These are phyloP conservation scores for Lanmaoa rubissima DNA, from an alignment of 768 basidiomycete genomes.

Conservation along the genomic window DNA sequence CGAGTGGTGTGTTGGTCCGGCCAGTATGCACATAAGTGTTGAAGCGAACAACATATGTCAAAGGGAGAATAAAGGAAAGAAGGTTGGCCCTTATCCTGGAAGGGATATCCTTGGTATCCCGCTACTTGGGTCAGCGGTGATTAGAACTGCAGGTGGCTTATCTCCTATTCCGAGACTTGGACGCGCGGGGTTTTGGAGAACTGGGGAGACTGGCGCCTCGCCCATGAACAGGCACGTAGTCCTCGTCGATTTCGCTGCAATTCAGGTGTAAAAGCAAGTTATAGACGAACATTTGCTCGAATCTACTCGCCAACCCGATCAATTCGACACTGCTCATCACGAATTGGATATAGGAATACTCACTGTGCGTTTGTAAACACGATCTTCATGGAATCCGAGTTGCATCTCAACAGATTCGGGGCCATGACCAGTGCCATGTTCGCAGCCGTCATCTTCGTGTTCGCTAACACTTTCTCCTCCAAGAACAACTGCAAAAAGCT, in stretches of 20 bases:
- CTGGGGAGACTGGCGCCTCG: slow-evolving; percentile 61
- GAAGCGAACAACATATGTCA: not conserved
- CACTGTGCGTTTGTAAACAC: slow-evolving; percentile 92
- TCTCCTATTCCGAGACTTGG: slow-evolving; percentile 58
- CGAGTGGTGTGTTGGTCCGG: not conserved
- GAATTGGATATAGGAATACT: slow-evolving; percentile 33
- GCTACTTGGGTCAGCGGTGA: not conserved
- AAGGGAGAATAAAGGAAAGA: not conserved
- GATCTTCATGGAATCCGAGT: slow-evolving; percentile 81
- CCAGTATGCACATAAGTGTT: not conserved
- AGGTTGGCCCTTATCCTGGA: not conserved
- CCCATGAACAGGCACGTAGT: slow-evolving; percentile 78
- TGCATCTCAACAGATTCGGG: slow-evolving; percentile 84
- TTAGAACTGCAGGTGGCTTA: slow-evolving; percentile 5
- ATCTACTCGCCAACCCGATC: slow-evolving; percentile 43
- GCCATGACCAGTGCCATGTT: slow-evolving; percentile 92
- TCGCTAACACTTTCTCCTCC: slow-evolving; percentile 65
- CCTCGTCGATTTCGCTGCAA: slow-evolving; percentile 70
- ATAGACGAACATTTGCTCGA: slow-evolving; percentile 86
- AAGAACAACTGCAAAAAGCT: slow-evolving; percentile 91
- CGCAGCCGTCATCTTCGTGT: slow-evolving; percentile 87
- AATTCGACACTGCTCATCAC: slow-evolving; percentile 6
- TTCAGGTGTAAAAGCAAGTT: slow-evolving; percentile 79
- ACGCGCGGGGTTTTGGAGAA: slow-evolving; percentile 42
- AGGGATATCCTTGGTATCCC: not conserved